Conservation (phyloP, 2,329 filamentous ascomycete species). For the Penicillium sclerotiorum region DNA sequence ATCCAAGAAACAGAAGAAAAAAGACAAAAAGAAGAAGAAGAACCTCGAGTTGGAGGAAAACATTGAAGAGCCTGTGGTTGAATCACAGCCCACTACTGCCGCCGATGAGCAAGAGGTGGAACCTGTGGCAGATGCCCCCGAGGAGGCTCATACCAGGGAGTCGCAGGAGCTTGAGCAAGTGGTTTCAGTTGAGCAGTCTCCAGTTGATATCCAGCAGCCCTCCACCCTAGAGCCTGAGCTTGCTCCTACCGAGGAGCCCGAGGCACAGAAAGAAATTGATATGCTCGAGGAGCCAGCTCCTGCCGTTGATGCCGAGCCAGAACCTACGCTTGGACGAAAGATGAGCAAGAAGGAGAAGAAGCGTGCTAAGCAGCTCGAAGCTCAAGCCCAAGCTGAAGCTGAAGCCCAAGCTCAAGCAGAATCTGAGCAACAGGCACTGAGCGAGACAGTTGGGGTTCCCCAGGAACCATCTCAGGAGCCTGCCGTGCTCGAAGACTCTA, state of each 20-base stretch:
- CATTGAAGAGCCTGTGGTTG: slow-evolving; percentile 4
- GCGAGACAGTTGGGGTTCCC: not conserved
- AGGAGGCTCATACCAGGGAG: too few relatives aligned
- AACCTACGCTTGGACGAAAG: slow-evolving; percentile 15
- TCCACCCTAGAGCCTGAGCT: too few relatives aligned
- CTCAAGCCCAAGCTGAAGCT: not conserved
- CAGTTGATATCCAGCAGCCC: too few relatives aligned
- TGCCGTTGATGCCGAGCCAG: not conserved
- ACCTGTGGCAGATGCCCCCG: not conserved
- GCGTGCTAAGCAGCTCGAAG: slow-evolving; percentile 17
- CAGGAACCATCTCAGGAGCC: not conserved
- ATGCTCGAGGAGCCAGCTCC: not conserved
- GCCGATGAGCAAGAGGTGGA: slow-evolving; percentile 18
- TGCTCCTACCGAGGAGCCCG: not conserved
- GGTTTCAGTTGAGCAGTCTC: slow-evolving; percentile 7
- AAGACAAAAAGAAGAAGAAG: too few relatives aligned
- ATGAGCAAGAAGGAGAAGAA: slow-evolving; percentile 33
- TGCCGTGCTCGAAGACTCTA: not conserved
- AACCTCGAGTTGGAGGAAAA: slow-evolving; percentile 2
- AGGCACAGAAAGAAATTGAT: slow-evolving; percentile 5
- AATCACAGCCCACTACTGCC: not conserved
- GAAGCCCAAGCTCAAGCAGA: not conserved
- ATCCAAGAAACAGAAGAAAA: slow-evolving; percentile 26
- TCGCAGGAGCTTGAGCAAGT: too few relatives aligned
- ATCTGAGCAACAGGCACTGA: too few relatives aligned